Evolutionary conservation across 1,139 yeast genomes (phyloP).

Genomic region (Candida smagusa): DNA sequence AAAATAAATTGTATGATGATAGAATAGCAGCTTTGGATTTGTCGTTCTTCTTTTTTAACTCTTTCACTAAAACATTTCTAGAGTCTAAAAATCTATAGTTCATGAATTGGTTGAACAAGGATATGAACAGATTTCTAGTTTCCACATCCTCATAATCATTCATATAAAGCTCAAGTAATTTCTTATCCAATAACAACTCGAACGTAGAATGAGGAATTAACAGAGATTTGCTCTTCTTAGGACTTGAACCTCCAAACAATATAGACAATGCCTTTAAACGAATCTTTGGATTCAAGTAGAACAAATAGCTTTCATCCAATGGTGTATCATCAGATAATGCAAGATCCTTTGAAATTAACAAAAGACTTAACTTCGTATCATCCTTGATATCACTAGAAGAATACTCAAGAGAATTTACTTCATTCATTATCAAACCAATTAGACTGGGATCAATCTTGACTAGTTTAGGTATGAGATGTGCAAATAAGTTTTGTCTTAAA

Average conservation of each 20-base stretch:
- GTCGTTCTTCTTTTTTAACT: conserved; percentile 32
- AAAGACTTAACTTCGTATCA: conserved; percentile 31
- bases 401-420: conserved; percentile 6
- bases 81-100: conserved; percentile 62
- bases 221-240: conserved; percentile 49
- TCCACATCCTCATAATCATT: conserved; percentile 62
- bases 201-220: conserved; percentile 48
- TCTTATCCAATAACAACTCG: conserved; percentile 35
- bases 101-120: conserved; percentile 58
- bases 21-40: neutral
- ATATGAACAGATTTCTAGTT: conserved; percentile 59
- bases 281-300: conserved; percentile 41
- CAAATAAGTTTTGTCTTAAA: conserved; percentile 47
- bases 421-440: conserved; percentile 27
- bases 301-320: conserved; percentile 42
- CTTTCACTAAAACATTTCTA: conserved; percentile 52
- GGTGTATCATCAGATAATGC: conserved; percentile 61
- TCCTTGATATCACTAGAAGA: conserved; percentile 3
- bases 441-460: conserved; percentile 46
- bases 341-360: conserved; percentile 44
- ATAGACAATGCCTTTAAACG: conserved; percentile 61
- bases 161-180: conserved; percentile 45
- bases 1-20: neutral
- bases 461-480: conserved; percentile 61
- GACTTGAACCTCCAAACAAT: conserved; percentile 45